Evolutionary conservation across 495 filamentous ascomycete genomes (phyloP).

Genomic region (Neurospora terricola): DNA sequence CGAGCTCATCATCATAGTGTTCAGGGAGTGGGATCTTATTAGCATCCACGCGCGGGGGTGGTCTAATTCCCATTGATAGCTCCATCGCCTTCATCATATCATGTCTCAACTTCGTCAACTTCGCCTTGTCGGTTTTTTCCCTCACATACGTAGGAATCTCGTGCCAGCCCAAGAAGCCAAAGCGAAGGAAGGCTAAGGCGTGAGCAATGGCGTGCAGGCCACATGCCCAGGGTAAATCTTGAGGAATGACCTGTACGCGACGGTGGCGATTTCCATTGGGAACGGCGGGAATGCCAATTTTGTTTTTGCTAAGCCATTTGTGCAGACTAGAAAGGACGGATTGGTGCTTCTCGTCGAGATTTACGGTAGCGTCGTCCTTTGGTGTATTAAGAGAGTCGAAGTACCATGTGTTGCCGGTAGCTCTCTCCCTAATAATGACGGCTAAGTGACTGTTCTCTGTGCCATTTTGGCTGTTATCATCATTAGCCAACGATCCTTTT

Average conservation of each 20-base stretch:
- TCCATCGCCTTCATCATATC: background rate
- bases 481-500: too few species aligned
- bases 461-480: too few species aligned
- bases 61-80: background rate
- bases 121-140: too few species aligned
- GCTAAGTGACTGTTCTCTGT: too few species aligned
- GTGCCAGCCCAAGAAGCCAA: background rate
- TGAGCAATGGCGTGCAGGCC: background rate
- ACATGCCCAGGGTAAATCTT: background rate
- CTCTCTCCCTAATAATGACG: background rate
- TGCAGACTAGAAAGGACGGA: background rate
- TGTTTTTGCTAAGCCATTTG: background rate
- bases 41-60: background rate
- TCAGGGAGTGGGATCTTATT: background rate
- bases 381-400: background rate
- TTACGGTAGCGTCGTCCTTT: background rate
- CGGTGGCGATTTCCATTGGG: background rate
- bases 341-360: background rate
- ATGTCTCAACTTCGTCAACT: background rate
- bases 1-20: background rate
- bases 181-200: background rate
- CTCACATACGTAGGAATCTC: background rate
- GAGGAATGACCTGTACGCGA: background rate
- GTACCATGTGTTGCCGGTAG: conserved; percentile 1
- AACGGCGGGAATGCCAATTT: background rate